A percentile compares a stretch with the other conserved stretches of the same genome.
Evolutionary conservation across 495 filamentous ascomycete genomes (phyloP).

Genomic region (Pyronema domesticum): DNA sequence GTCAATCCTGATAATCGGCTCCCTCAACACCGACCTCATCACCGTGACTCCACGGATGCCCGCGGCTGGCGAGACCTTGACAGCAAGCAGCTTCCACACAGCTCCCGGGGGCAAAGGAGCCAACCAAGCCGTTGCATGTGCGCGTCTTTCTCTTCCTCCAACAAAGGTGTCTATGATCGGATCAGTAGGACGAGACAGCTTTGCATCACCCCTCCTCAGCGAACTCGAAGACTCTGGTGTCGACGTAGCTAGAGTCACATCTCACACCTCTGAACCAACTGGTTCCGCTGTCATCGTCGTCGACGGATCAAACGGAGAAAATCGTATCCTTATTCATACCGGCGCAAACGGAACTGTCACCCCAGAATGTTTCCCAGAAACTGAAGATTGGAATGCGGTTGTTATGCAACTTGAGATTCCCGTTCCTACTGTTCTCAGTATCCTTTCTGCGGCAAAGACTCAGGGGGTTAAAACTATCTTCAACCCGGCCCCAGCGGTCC

Average conservation of each 20-base stretch:
- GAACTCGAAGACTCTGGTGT: conserved; percentile 19
- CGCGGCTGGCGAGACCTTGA: conserved; percentile 69
- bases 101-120: conserved; percentile 86
- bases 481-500: conserved; percentile 71
- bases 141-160: conserved; percentile 39
- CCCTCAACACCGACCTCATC: conserved; percentile 83
- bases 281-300: conserved; percentile 71
- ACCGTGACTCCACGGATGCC: conserved; percentile 73
- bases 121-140: conserved; percentile 80
- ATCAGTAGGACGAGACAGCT: conserved; percentile 55
- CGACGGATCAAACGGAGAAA: conserved; percentile 57
- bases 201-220: conserved; percentile 34
- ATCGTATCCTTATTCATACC: conserved; percentile 64
- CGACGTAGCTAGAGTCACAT: neutral
- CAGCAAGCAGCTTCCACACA: conserved; percentile 53
- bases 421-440: conserved; percentile 46
- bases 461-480: conserved; percentile 34
- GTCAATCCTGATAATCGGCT: conserved; percentile 66
- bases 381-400: conserved; percentile 30
- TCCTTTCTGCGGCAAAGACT: conserved; percentile 36
- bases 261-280: conserved; percentile 31
- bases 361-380: conserved; percentile 28
- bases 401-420: conserved; percentile 86
- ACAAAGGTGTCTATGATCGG: conserved; percentile 56
- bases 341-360: conserved; percentile 52